Evolutionary conservation across 2,329 filamentous ascomycete genomes (phyloP).

Genomic region (Peltaster fructicola): DNA sequence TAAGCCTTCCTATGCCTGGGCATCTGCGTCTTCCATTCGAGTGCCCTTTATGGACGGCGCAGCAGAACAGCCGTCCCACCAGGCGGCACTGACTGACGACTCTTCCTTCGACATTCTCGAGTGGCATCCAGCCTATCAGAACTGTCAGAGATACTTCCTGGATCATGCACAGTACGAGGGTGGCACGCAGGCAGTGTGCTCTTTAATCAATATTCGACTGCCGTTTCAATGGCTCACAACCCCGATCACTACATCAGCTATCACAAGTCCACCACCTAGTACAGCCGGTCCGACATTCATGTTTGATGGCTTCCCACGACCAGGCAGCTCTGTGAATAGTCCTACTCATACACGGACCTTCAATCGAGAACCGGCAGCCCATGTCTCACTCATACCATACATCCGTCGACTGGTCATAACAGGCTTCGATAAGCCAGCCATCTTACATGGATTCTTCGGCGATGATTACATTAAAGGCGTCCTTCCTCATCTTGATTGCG

Average conservation of each 20-base stretch:
- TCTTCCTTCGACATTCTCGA: conserved; percentile 63
- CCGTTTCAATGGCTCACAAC: conserved; percentile 56
- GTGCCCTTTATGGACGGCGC: conserved; percentile 4
- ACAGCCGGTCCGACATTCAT: conserved; percentile 3
- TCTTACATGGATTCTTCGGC: conserved; percentile 95
- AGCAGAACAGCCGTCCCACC: conserved; percentile 1
- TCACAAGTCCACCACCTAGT: no score
- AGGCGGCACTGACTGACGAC: conserved; percentile 20
- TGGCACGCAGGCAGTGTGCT: conserved; percentile 71
- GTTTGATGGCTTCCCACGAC: conserved; percentile 20
- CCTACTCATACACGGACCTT: conserved; percentile 17
- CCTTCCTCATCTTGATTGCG: conserved; percentile 67
- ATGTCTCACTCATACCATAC: conserved; percentile 67
- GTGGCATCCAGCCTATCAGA: conserved; percentile 84
- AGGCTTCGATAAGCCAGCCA: conserved; percentile 68
- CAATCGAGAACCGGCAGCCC: conserved; percentile 16
- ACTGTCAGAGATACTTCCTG: conserved; percentile 78
- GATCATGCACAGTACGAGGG: conserved; percentile 74
- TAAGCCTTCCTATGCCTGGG: no score
- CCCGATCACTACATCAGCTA: conserved; percentile 27
- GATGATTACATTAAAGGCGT: conserved; percentile 74
- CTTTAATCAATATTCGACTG: conserved; percentile 79
- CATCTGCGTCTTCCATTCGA: no score
- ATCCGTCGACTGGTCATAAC: conserved; percentile 80
- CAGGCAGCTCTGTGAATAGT: conserved; percentile 14